Base-by-base conservation (phyloP, 768 basidiomycete species). In the Leccinum uliginosum region DNA sequence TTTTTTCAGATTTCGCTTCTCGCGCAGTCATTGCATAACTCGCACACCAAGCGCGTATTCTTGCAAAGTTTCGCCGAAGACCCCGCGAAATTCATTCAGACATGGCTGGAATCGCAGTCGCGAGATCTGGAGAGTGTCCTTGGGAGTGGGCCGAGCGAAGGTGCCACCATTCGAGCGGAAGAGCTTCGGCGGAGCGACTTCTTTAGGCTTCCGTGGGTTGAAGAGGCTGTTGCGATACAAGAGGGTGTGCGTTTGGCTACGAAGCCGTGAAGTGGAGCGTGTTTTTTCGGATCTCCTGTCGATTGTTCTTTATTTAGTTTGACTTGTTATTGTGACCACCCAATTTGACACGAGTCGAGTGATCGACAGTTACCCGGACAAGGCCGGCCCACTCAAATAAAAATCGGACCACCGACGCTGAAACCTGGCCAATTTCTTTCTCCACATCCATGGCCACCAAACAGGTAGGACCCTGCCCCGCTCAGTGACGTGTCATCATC, bases 201-300 rank as follows among this genome's bases (percentile, higher is more conserved):
- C 74, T 98, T 97, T 80, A 78, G 81, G 59, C 71, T 96, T 67
- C 91, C 93, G 4, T 98, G 94, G 94, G 93, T 97, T 12, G 87
- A 89, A 63, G 84, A 85, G 76, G 93, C 92, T 6, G 85, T 93
- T 51, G 86, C 88, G 8, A 82, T 95, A 21, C 88, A 92, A 63
- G 92, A 95, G 63, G 91, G 91, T 0, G 75, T 85, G 68, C 80
- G 89, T 34, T 70, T 91, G 53, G 86, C 87, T 12, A 71, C 80
- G 71, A 68, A 78, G 73, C 73, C 74, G 59, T 79, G 62, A 56
- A 54, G 23, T 50, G 19, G 40, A 43, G 19, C 19, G 19, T 43
- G 40, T 43, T 19, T 46, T 24, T n/a, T n/a, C n/a, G n/a, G n/a
- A 6, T 45, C 46, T 55, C 38, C 40, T 24, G 32, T 48, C 32